These are phyloP conservation scores for Brassica juncea DNA, from an alignment of 345 rosid genomes.

Conservation along the genomic window DNA sequence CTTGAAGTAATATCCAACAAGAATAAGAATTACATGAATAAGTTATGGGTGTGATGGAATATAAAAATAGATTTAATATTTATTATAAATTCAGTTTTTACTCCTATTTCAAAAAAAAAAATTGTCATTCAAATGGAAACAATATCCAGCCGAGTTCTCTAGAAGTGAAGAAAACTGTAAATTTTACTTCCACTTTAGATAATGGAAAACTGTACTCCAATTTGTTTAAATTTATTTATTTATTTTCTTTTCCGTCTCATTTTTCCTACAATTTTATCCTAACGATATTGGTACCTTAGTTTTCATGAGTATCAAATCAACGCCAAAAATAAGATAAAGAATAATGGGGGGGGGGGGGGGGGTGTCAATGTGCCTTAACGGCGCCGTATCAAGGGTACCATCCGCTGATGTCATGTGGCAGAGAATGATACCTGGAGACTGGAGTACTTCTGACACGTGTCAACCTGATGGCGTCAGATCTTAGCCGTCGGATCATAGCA, in stretches of 20 bases:
- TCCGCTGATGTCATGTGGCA: conserved; percentile 39
- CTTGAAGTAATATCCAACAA: background rate
- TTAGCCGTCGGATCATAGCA: conserved; percentile 27
- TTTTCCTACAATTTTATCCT: background rate
- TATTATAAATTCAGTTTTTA: background rate
- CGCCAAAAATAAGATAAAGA: background rate
- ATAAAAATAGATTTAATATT: too few relatives aligned
- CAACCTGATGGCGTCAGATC: background rate
- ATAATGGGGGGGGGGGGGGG: background rate
- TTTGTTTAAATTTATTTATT: background rate
- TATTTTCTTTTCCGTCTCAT: background rate
- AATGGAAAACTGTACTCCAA: background rate
- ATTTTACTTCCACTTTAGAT: background rate
- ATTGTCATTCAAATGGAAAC: background rate
- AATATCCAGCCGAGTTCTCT: background rate
- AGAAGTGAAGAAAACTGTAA: background rate
- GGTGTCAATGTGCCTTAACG: conserved; percentile 13
- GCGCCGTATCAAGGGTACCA: conserved; percentile 40
- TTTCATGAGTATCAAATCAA: background rate
- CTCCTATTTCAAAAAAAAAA: background rate
- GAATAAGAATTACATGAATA: background rate
- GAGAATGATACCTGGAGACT: conserved; percentile 36
- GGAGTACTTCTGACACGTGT: conserved; percentile 20
- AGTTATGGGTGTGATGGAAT: background rate
- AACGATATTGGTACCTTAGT: background rate